These are phyloP conservation scores for Colletotrichum truncatum DNA, from an alignment of 2,329 filamentous ascomycete genomes.

Conservation along the genomic window DNA sequence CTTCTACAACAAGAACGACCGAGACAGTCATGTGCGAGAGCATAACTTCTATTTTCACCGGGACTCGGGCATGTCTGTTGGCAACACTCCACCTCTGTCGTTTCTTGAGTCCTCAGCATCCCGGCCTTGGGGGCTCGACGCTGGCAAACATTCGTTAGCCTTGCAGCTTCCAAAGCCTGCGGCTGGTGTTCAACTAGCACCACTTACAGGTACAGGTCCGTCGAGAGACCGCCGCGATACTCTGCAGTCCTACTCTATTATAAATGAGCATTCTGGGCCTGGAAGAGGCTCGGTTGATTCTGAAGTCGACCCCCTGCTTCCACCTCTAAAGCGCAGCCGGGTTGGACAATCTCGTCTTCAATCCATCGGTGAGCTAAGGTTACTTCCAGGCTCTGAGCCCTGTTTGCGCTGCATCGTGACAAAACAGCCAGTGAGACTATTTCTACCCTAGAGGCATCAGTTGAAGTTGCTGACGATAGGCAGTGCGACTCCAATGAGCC, in stretches of 20 bases:
- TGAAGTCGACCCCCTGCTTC: conserved; percentile 61
- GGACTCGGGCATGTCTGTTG: conserved; percentile 55
- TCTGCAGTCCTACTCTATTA: conserved; percentile 49
- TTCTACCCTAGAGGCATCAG: background rate
- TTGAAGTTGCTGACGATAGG: background rate
- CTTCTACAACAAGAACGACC: conserved; percentile 59
- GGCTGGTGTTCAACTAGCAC: conserved; percentile 45
- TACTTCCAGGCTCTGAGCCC: conserved; percentile 55
- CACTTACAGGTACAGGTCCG: conserved; percentile 43
- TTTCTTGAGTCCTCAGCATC: conserved; percentile 45
- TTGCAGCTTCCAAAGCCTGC: conserved; percentile 50
- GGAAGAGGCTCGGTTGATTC: conserved; percentile 54
- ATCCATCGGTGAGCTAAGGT: conserved; percentile 64
- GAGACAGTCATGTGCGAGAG: conserved; percentile 59
- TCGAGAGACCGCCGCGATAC: conserved; percentile 52
- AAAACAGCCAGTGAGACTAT: conserved; percentile 54
- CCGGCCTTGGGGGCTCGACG: conserved; percentile 43
- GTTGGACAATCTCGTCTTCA: conserved; percentile 62
- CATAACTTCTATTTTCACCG: conserved; percentile 51
- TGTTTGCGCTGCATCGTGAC: conserved; percentile 62
- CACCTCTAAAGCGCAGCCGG: conserved; percentile 63
- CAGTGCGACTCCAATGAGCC: conserved; percentile 62
- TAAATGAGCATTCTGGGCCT: conserved; percentile 45
- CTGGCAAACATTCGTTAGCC: conserved; percentile 38
- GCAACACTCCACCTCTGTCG: conserved; percentile 45